A percentile compares a stretch with the other conserved stretches of the same genome.
Conservation (phyloP, 139 green algal genomes). For the Volvox africanus region DNA sequence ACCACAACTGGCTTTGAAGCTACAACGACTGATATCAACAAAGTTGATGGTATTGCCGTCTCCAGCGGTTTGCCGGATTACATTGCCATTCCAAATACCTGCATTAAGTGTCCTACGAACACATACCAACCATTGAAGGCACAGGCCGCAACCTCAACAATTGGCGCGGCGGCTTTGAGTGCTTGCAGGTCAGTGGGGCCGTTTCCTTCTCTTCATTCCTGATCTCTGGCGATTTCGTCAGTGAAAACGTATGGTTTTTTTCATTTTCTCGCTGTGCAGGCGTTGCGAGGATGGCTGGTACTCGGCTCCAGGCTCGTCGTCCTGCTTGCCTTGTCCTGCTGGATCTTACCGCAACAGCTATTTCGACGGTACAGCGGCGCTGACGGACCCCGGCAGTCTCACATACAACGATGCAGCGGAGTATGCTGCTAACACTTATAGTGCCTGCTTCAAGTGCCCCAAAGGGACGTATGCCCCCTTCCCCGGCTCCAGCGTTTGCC, state of each 20-base stretch:
- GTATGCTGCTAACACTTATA: background rate
- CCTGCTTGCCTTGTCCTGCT: conserved; percentile 20
- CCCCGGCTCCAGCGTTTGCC: conserved; percentile 6
- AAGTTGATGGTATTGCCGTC: background rate
- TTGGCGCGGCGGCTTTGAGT: background rate
- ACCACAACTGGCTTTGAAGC: background rate
- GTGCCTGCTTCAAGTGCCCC: conserved; percentile 34
- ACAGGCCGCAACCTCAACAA: background rate
- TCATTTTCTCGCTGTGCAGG: background rate
- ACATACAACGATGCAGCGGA: background rate
- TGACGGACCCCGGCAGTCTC: background rate
- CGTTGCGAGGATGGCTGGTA: conserved; percentile 41
- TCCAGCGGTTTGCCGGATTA: background rate
- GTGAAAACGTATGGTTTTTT: too few species aligned
- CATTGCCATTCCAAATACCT: conserved; percentile 23
- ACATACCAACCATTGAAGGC: conserved; percentile 41
- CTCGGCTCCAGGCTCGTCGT: background rate
- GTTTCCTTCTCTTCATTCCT: background rate
- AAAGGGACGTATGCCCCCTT: conserved; percentile 9
- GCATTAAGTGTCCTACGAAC: conserved; percentile 41
- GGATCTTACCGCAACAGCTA: conserved; percentile 47
- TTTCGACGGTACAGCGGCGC: background rate
- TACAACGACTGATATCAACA: background rate
- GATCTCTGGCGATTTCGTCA: too few species aligned
- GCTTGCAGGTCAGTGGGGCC: conserved; percentile 13